Conservation (phyloP, 441 rosid genomes). For the Lagerstroemia fauriei region DNA sequence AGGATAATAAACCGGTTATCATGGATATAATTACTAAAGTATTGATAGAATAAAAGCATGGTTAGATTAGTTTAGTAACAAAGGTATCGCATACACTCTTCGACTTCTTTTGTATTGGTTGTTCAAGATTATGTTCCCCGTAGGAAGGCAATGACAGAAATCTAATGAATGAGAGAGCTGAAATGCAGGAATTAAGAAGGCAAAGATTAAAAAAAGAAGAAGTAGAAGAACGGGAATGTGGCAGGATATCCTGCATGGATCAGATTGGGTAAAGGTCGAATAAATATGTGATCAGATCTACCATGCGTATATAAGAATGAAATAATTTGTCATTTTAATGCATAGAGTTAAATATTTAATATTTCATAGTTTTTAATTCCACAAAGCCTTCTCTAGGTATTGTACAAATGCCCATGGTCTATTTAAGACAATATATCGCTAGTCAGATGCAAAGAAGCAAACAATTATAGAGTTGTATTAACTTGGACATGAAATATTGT, state of each 20-base stretch:
- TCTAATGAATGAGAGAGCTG: too few relatives aligned
- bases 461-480: not conserved
- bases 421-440: constrained; percentile 73
- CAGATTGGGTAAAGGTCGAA: constrained; percentile 55
- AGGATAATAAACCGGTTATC: too few relatives aligned
- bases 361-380: not conserved
- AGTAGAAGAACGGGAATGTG: constrained; percentile 65
- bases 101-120: too few relatives aligned
- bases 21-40: too few relatives aligned
- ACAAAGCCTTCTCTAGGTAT: constrained; percentile 59
- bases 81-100: too few relatives aligned
- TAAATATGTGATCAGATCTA: constrained; percentile 71
- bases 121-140: too few relatives aligned
- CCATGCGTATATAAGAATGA: constrained; percentile 50
- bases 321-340: not conserved
- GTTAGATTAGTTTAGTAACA: too few relatives aligned
- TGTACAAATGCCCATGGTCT: constrained; percentile 82
- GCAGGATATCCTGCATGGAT: constrained; percentile 59
- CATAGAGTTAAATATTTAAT: not conserved
- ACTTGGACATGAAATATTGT: not conserved
- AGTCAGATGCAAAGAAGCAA: constrained; percentile 12
- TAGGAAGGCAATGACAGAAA: too few relatives aligned
- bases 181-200: too few relatives aligned
- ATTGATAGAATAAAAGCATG: too few relatives aligned
- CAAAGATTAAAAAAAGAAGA: too few relatives aligned